Evolutionary conservation across 306 rosid species (phyloP), one percentile per base, ranked within the genome.

Genomic region (Lagenaria siceraria): DNA sequence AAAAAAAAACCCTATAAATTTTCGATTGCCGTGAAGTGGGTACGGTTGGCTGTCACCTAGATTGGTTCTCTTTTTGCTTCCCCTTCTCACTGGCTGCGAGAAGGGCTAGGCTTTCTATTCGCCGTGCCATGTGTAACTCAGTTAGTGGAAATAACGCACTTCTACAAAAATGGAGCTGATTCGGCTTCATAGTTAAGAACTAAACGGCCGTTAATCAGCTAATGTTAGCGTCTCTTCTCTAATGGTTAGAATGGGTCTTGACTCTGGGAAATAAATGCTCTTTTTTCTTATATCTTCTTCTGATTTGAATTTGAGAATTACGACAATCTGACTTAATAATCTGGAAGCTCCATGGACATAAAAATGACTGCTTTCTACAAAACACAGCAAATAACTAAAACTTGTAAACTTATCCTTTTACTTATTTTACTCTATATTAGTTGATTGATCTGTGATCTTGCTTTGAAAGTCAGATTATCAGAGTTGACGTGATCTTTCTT

Each of bases 71-170:
- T 9, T 43, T 17, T 22, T 46, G 76, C 35, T 24, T 46, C 58
- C 59, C 14, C n/a, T 64, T 64, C 49, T 66, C 15, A 19, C 48
- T 8, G 9, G 46, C 24, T 33, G 33, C 69, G 42, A 31, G 69
- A 31, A 29, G 22, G 69, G 42, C 71, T 38, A 35, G 49, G 71
- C 27, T 64, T 17, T 64, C 48, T 18, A 1, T 64, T 35, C 6
- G 25, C 38, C 31, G 46, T 74, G 77, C 78, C 63, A 74, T 18
- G 48, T 74, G 78, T 17, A 51, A 52, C 78, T 54, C 64, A 74
- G 78, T 74, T 55, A 5, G 75, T 46, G 52, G 33, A 46, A 70
- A n/a, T 70, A 70, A 25, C 78, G 29, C 64, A 74, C 51, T 13
- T 36, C 6, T 31, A 27, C 46, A 33, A 24, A 31, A 35, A 64